Conservation (phyloP, 495 filamentous ascomycete genomes). For the Sporormia fimetaria region DNA sequence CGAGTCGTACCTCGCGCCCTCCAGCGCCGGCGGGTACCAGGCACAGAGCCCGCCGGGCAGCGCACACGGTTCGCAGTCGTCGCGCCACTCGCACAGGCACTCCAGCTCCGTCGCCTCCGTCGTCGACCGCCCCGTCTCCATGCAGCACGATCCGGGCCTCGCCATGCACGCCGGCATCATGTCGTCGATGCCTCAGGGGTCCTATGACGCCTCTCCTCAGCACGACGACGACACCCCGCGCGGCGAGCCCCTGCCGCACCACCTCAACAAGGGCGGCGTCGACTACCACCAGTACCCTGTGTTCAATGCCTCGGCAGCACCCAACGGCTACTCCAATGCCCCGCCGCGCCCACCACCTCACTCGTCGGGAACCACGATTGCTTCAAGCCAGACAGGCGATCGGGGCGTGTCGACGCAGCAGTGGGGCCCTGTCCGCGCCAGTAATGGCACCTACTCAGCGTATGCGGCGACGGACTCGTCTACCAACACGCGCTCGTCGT, state of each 20-base stretch:
- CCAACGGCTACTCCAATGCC: conserved; percentile 45
- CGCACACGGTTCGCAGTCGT: conserved; percentile 57
- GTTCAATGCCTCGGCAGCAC: conserved; percentile 44
- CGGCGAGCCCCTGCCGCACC: conserved; percentile 66
- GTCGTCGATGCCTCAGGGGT: conserved; percentile 67
- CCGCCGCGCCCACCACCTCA: conserved; percentile 62
- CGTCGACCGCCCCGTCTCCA: conserved; percentile 48
- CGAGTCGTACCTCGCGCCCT: conserved; percentile 38
- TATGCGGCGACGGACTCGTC: conserved; percentile 55
- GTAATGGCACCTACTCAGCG: conserved; percentile 48
- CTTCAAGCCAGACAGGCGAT: conserved; percentile 51
- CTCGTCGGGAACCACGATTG: conserved; percentile 52
- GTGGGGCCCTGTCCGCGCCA: conserved; percentile 49
- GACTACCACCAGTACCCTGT: conserved; percentile 89
- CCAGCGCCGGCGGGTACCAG: conserved; percentile 36
- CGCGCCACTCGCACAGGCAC: conserved; percentile 67
- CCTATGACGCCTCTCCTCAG: neutral
- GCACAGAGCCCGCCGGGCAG: conserved; percentile 43
- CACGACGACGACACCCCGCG: conserved; percentile 54
- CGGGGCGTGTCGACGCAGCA: conserved; percentile 59
- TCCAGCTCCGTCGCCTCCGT: conserved; percentile 70
- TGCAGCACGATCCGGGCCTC: conserved; percentile 43
- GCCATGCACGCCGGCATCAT: conserved; percentile 76
- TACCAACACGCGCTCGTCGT: conserved; percentile 57
- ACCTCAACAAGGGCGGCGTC: conserved; percentile 60